Evolutionary conservation across 129 eudicot genomes (phyloP), one percentile per base, ranked within the genome.

Genomic region (Flaveria linearis): DNA sequence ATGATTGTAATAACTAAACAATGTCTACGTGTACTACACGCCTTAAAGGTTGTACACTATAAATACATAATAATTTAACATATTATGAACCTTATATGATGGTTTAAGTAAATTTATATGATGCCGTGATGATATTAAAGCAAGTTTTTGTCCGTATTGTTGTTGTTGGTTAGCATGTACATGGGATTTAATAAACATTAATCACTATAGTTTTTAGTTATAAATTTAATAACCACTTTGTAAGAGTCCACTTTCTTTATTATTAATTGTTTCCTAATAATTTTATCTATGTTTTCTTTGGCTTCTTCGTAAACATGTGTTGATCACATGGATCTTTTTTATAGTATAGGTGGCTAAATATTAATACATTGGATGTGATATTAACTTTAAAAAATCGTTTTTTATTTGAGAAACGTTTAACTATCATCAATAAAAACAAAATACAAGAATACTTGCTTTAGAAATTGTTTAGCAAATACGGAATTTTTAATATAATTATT

Each of bases 101-200:
- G 13, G 39, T 58, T 43, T 36, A 42, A 47, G 36, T 51, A 49
- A 47, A 12, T 22, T 39, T 43, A 28, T 57, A 58, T 78, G 77
- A 50, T 61, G 67, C 76, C 68, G 55, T 28, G 49, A 36, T 23
- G 10, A 33, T 50, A 28, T 6, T 79, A 71, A 71, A 62, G 67
- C 82, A 79, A 47, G 69, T 13, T 61, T 15, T 71, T 79, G 82
- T 79, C 82, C 52, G 22, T 71, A 62, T 41, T 79, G 82, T 71
- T 71, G 82, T 71, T 79, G 77, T 79, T 79, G 72, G 72, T 71
- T 71, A 71, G 82, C 47, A 61, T 50, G 56, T 65, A 50, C 55
- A 50, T 79, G 18, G 45, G 53, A 71, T 63, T 47, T 71, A 47
- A 13, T 72, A 26, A 15, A 50, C 42, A 63, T 14, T 49, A 23